These are phyloP conservation scores for Jamesozyma gamospora DNA, from an alignment of 805 yeast species.

Conservation along the genomic window DNA sequence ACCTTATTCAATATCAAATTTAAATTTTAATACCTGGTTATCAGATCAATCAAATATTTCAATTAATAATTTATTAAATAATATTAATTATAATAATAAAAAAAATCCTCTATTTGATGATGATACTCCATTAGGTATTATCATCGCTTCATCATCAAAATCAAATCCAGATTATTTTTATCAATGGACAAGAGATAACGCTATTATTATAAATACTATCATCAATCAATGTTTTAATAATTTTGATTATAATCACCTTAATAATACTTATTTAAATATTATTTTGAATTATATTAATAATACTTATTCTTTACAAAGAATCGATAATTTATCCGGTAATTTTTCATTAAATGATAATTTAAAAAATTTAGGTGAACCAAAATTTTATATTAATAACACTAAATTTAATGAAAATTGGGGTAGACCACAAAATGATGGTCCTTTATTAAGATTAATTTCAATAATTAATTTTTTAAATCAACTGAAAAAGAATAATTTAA, in stretches of 20 bases:
- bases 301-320: constrained; percentile 51
- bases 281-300: constrained; percentile 57
- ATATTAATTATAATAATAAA: background rate
- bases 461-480: constrained; percentile 44
- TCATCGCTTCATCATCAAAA: constrained; percentile 78
- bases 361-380: constrained; percentile 81
- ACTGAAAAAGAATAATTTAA: constrained; percentile 27
- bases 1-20: constrained; percentile 11
- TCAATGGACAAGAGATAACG: constrained; percentile 89
- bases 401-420: constrained; percentile 74
- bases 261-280: constrained; percentile 18
- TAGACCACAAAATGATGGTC: constrained; percentile 93
- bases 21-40: constrained; percentile 38
- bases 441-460: constrained; percentile 69
- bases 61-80: constrained; percentile 33
- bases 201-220: constrained; percentile 62
- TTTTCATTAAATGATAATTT: constrained; percentile 31
- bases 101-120: constrained; percentile 30
- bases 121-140: constrained; percentile 41
- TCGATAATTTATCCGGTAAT: constrained; percentile 58
- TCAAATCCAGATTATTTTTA: constrained; percentile 67
- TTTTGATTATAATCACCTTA: background rate
- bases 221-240: constrained; percentile 6
- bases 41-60: constrained; percentile 33
- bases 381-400: constrained; percentile 57